Conservation (phyloP, 192 early-diverging fungal genomes). For the Gryganskiella cystojenkinii region DNA sequence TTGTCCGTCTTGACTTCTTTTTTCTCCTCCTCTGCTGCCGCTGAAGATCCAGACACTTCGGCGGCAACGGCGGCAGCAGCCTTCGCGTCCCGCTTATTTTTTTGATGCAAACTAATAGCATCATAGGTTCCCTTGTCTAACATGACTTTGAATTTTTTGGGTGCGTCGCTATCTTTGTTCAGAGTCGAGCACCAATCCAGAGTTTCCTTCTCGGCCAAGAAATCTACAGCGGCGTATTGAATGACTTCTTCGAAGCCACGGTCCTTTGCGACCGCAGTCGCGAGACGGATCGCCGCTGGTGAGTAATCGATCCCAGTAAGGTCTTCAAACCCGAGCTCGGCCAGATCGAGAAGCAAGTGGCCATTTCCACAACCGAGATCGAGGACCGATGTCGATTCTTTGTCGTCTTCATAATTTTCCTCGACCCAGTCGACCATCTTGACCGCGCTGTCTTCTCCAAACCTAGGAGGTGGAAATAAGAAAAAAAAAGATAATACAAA, state of each 20-base stretch:
- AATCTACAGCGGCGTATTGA: conserved; percentile 66
- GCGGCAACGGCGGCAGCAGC: conserved; percentile 9
- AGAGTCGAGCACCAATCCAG: conserved; percentile 33
- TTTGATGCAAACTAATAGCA: conserved; percentile 80
- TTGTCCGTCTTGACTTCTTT: conserved; percentile 8
- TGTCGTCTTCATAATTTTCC: conserved; percentile 35
- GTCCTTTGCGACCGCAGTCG: conserved; percentile 68
- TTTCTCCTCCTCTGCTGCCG: background rate
- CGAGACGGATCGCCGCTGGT: conserved; percentile 76
- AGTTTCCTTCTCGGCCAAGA: conserved; percentile 62
- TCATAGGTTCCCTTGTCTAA: conserved; percentile 97
- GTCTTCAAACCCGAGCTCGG: conserved; percentile 73
- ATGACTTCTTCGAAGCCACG: conserved; percentile 56
- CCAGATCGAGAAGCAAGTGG: conserved; percentile 83
- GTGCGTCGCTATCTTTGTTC: conserved; percentile 11
- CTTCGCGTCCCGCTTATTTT: conserved; percentile 27
- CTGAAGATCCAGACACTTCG: background rate
- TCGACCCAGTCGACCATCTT: conserved; percentile 93
- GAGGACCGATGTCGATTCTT: conserved; percentile 62
- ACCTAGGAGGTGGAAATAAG: conserved; percentile 53
- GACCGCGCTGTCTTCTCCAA: conserved; percentile 84
- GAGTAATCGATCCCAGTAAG: conserved; percentile 92
- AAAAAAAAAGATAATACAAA: background rate
- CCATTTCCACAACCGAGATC: conserved; percentile 97
- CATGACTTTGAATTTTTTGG: conserved; percentile 66